A percentile compares a stretch with the other conserved stretches of the same genome.
Conservation (phyloP, 2,329 filamentous ascomycete species). For the Arthrocladium fulminans region DNA sequence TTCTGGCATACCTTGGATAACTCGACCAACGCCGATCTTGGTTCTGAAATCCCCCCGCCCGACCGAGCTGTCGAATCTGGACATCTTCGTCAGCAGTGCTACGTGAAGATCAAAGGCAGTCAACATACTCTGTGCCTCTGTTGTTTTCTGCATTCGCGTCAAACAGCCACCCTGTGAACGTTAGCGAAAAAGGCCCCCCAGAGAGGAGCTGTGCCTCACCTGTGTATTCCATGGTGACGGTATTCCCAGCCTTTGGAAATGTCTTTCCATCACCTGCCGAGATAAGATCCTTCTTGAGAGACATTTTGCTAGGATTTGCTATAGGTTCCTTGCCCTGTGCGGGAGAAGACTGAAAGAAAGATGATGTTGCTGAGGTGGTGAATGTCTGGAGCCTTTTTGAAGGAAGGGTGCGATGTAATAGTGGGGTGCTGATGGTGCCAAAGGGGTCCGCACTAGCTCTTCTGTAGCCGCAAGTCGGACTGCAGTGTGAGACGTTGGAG, state of each 20-base stretch:
- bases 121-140: background rate
- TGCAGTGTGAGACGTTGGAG: background rate
- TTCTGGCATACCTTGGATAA: slow-evolving; percentile 60
- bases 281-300: slow-evolving; percentile 9
- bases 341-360: slow-evolving; percentile 2
- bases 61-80: slow-evolving; percentile 81
- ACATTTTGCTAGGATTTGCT: background rate
- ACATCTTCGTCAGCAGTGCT: background rate
- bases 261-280: slow-evolving; percentile 4
- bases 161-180: slow-evolving; percentile 3
- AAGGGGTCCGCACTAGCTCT: background rate
- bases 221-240: slow-evolving; percentile 66
- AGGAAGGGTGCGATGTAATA: background rate
- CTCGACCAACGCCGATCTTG: slow-evolving; percentile 68
- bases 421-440: background rate
- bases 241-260: slow-evolving; percentile 57
- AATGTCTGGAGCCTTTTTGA: background rate
- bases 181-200: background rate
- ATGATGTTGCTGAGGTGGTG: background rate
- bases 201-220: background rate
- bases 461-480: background rate
- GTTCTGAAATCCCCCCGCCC: slow-evolving; percentile 68
- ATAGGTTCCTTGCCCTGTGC: background rate
- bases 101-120: background rate
- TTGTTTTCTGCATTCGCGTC: background rate